Conservation (phyloP, 2,329 filamentous ascomycete species). For the Ophiostoma perfectum region DNA sequence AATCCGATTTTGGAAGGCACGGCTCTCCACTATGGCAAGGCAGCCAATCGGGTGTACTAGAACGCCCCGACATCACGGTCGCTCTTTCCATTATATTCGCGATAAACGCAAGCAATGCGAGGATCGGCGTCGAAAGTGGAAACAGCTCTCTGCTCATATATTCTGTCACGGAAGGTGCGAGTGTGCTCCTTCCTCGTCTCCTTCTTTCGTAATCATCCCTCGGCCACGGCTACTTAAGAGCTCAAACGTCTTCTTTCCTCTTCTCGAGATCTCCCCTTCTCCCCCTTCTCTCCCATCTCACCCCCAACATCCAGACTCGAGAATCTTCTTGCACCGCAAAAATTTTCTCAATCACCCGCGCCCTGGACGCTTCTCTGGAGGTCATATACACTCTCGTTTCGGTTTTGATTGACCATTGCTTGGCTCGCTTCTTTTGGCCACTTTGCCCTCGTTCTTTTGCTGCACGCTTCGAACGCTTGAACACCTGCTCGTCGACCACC, state of each 20-base stretch:
- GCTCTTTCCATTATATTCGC: conserved; percentile 16
- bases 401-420: neutral
- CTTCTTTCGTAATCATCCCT: neutral
- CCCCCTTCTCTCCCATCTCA: neutral
- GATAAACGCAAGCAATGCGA: neutral
- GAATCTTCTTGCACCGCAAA: neutral
- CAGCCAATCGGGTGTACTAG: conserved; percentile 3
- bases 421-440: neutral
- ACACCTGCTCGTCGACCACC: neutral
- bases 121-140: neutral
- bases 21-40: neutral
- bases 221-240: neutral
- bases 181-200: neutral
- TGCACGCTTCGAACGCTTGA: neutral
- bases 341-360: neutral
- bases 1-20: conserved; percentile 1
- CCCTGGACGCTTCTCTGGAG: neutral
- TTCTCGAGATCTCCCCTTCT: conserved; percentile 1
- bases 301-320: neutral
- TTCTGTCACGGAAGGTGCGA: neutral
- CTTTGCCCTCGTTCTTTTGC: neutral
- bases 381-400: neutral
- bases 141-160: no score
- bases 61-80: conserved; percentile 3
- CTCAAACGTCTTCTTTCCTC: neutral